phyloP scores from a whole-genome alignment of 2,329 filamentous ascomycete genomes.

The Emergomyces africanus region DNA sequence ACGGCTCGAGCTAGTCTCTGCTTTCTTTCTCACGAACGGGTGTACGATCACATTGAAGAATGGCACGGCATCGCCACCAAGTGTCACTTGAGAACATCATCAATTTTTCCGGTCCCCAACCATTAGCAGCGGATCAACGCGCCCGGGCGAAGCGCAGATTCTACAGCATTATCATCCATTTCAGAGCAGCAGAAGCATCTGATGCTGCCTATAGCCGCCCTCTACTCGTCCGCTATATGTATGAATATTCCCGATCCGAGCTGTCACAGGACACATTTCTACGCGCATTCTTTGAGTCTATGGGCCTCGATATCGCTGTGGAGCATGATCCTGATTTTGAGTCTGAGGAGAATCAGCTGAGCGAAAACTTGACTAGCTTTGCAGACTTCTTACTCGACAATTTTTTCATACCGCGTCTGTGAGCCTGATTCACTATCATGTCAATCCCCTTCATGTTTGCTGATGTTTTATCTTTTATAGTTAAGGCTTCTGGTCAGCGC shows the following conservation, averaged over 20 bases:
- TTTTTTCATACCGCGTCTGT: conserved; percentile 9
- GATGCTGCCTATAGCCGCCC: conserved; percentile 3
- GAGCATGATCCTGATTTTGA: not conserved
- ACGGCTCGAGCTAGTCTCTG: too few relatives aligned
- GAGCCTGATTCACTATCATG: not conserved
- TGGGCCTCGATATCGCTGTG: not conserved
- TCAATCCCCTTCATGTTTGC: not conserved
- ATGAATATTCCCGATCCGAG: conserved; percentile 10
- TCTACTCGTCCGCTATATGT: conserved; percentile 11
- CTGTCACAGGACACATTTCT: conserved; percentile 4
- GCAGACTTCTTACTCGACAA: conserved; percentile 9
- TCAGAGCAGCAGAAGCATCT: too few relatives aligned
- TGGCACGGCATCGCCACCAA: not conserved
- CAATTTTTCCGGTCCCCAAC: not conserved
- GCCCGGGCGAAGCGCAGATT: not conserved
- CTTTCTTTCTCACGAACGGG: too few relatives aligned
- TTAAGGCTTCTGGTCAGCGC: conserved; percentile 7
- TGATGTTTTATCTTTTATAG: conserved; percentile 1
- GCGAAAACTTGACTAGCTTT: not conserved
- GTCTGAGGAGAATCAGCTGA: not conserved
- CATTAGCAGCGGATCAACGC: not conserved
- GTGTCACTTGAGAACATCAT: not conserved
- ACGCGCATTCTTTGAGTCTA: conserved; percentile 1
- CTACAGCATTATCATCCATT: not conserved
- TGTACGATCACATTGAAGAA: too few relatives aligned